These are phyloP conservation scores for Alternaria triticimaculans DNA, from an alignment of 2,329 filamentous ascomycete genomes.

Conservation along the genomic window DNA sequence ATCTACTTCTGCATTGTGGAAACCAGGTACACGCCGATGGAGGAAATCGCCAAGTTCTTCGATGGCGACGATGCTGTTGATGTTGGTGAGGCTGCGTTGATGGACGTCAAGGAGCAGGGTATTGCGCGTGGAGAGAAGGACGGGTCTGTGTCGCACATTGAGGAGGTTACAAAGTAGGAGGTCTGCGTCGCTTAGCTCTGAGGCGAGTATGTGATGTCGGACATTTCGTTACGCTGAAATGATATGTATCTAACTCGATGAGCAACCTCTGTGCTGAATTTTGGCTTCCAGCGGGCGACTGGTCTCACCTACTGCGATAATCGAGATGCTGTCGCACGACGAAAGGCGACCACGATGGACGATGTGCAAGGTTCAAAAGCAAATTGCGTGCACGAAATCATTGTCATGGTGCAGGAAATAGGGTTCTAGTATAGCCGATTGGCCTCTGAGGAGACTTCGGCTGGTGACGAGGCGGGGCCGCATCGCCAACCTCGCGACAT, in stretches of 20 bases:
- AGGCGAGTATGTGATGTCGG: neutral
- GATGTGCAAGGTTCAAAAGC: neutral
- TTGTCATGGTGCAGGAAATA: neutral
- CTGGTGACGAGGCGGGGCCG: neutral
- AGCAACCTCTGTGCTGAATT: neutral
- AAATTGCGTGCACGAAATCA: neutral
- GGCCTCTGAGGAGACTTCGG: neutral
- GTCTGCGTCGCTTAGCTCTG: neutral
- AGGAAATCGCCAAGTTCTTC: constrained; percentile 24
- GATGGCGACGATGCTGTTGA: constrained; percentile 21
- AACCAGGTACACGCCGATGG: constrained; percentile 22
- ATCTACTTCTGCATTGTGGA: constrained; percentile 26
- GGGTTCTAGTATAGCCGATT: neutral
- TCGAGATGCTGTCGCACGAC: neutral
- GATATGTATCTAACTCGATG: neutral
- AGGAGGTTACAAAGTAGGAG: neutral
- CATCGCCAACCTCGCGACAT: neutral
- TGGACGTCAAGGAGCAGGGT: constrained; percentile 20
- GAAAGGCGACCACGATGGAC: neutral
- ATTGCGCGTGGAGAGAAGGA: neutral
- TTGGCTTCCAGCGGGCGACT: neutral
- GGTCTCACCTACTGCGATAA: neutral
- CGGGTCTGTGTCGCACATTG: constrained; percentile 1
- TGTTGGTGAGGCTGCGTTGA: constrained; percentile 18
- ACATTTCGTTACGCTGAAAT: neutral